phyloP scores from a whole-genome alignment of 2,329 filamentous ascomycete genomes.

The Domatiomyces catenatus region DNA sequence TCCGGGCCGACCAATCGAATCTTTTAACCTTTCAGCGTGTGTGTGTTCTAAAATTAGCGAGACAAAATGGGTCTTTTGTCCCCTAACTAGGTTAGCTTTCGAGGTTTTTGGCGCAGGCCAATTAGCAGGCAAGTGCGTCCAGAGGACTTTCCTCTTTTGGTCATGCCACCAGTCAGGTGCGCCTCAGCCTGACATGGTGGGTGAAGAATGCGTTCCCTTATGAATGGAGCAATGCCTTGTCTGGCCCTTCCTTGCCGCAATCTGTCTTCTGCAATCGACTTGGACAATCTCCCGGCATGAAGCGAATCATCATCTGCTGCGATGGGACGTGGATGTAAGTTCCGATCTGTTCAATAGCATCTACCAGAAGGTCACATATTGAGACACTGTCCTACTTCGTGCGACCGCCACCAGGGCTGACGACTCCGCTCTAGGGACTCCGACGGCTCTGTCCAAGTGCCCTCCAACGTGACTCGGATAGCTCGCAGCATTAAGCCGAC shows the following conservation, averaged over 20 bases:
- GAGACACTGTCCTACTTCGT: not conserved
- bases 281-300: slow-evolving; percentile 3
- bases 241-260: no score
- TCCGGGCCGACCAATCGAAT: not conserved
- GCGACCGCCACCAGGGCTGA: not conserved
- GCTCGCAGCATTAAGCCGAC: slow-evolving; percentile 19
- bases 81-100: no score
- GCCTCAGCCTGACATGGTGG: no score
- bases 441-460: slow-evolving; percentile 20
- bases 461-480: slow-evolving; percentile 22
- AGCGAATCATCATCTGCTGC: slow-evolving; percentile 22
- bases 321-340: slow-evolving; percentile 22
- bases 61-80: no score
- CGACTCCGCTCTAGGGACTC: slow-evolving; percentile 4
- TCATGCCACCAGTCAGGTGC: no score
- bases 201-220: no score
- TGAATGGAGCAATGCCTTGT: no score
- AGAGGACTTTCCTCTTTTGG: no score
- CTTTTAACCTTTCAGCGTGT: not conserved
- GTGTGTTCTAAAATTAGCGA: not conserved
- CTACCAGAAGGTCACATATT: not conserved
- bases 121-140: no score
- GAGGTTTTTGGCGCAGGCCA: no score
- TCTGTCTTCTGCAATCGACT: no score
- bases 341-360: not conserved